Percentiles rank a stretch among this genome's conserved stretches.
phyloP scores from a whole-genome alignment of 805 yeast genomes.

The Yamadazyma nakazawae region DNA sequence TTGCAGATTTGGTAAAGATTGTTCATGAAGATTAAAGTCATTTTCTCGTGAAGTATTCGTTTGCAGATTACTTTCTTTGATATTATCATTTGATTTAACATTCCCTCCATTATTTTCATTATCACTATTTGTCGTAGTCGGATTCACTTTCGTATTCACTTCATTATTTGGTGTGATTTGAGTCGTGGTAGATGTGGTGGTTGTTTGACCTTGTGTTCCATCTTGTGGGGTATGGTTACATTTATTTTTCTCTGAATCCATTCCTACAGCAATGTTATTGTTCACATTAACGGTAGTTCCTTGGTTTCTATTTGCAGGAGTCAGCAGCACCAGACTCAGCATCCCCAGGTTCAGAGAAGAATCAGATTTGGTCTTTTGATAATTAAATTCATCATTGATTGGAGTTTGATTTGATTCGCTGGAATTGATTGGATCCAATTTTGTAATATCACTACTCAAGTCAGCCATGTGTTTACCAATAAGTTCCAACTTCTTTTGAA shows the following conservation, averaged over 20 bases:
- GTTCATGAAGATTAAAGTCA: neutral
- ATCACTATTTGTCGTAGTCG: neutral
- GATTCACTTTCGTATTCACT: neutral
- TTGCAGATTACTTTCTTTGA: neutral
- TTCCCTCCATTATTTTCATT: neutral
- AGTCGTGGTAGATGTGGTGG: slow-evolving; percentile 1
- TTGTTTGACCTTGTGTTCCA: slow-evolving; percentile 3
- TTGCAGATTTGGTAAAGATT: neutral
- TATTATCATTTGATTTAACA: neutral
- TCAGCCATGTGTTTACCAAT: slow-evolving; percentile 16
- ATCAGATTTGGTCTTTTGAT: neutral
- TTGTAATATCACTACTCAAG: slow-evolving; percentile 14
- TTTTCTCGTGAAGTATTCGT: too few species aligned
- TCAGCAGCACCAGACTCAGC: slow-evolving; percentile 2
- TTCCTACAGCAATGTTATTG: slow-evolving; percentile 1
- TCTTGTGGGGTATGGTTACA: neutral
- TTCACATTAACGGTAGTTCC: slow-evolving; percentile 2
- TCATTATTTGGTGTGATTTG: neutral
- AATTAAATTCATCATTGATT: neutral
- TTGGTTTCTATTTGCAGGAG: neutral
- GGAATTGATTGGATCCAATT: slow-evolving; percentile 4
- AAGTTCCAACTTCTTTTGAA: slow-evolving; percentile 12
- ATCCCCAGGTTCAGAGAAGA: neutral
- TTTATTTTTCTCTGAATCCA: neutral
- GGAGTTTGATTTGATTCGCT: neutral